Evolutionary conservation across 2,329 filamentous ascomycete genomes (phyloP).

Genomic region (Coniochaeta ligniaria): DNA sequence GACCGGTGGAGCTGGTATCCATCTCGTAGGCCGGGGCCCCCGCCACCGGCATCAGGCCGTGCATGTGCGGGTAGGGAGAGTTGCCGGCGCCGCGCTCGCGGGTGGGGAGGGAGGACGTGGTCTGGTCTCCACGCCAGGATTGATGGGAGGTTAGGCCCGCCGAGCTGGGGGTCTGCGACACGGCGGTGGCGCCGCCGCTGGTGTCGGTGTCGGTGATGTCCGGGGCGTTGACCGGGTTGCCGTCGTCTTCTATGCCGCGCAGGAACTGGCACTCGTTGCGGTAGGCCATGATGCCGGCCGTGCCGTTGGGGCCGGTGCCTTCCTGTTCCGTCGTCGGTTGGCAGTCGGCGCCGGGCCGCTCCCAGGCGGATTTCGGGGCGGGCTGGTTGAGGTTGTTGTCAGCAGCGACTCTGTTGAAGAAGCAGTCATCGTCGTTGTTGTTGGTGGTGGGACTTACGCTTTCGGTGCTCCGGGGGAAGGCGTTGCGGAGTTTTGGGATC

Average conservation of each 20-base stretch:
- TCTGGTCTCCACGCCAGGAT: conserved; percentile 7
- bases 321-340: conserved; percentile 8
- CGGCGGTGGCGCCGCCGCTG: conserved; percentile 20
- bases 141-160: conserved; percentile 19
- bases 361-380: conserved; percentile 17
- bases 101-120: conserved; percentile 9
- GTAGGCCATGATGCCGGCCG: conserved; percentile 33
- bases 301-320: conserved; percentile 1
- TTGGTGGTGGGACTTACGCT: conserved; percentile 40
- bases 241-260: conserved; percentile 30
- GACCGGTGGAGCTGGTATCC: conserved; percentile 28
- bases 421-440: background rate
- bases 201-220: conserved; percentile 30
- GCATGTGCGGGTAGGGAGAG: conserved; percentile 2
- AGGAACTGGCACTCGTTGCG: conserved; percentile 36
- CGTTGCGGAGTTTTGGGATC: conserved; percentile 48
- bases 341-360: conserved; percentile 7
- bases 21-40: conserved; percentile 2
- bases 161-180: conserved; percentile 16
- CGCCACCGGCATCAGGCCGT: conserved; percentile 6
- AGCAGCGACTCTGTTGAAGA: conserved; percentile 7
- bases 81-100: conserved; percentile 8
- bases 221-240: conserved; percentile 28
- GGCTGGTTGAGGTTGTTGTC: conserved; percentile 9
- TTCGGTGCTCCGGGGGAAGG: conserved; percentile 45